Percentiles rank a stretch among this genome's conserved stretches.
These are phyloP conservation scores for Diutina pseudorugosa DNA, from an alignment of 1,139 yeast species.

Conservation along the genomic window DNA sequence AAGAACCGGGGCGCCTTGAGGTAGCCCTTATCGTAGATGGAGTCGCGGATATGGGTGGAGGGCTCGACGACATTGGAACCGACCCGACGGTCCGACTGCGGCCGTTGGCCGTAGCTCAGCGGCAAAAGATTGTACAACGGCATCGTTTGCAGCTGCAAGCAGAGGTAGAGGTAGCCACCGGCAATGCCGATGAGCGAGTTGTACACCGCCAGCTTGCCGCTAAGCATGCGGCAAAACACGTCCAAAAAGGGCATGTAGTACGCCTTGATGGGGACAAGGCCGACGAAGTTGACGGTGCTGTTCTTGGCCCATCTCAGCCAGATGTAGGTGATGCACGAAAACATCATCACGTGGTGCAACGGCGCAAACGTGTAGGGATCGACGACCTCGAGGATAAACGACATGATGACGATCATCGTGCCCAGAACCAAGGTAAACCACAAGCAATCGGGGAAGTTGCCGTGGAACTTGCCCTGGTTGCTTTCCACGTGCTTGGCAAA, in stretches of 20 bases:
- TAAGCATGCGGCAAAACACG: slow-evolving; percentile 32
- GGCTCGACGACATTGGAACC: not conserved
- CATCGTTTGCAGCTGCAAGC: slow-evolving; percentile 42
- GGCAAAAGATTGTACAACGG: slow-evolving; percentile 31
- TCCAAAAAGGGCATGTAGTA: slow-evolving; percentile 47
- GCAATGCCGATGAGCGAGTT: slow-evolving; percentile 36
- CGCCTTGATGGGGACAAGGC: slow-evolving; percentile 45
- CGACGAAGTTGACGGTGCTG: slow-evolving; percentile 37
- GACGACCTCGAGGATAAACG: not conserved
- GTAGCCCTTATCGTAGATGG: slow-evolving; percentile 32
- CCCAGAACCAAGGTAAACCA: slow-evolving; percentile 33
- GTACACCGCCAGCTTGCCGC: slow-evolving; percentile 28
- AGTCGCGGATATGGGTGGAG: slow-evolving; percentile 6
- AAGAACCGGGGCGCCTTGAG: slow-evolving; percentile 30
- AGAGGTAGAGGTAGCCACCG: slow-evolving; percentile 47
- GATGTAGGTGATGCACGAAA: slow-evolving; percentile 44
- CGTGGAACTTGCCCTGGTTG: slow-evolving; percentile 34
- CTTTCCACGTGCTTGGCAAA: slow-evolving; percentile 45
- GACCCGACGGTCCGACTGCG: not conserved
- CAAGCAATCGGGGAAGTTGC: slow-evolving; percentile 43
- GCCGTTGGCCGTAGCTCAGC: slow-evolving; percentile 27
- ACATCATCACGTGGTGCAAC: slow-evolving; percentile 26
- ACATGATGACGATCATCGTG: not conserved
- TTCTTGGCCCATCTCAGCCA: slow-evolving; percentile 47
- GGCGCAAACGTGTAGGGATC: not conserved